These are phyloP conservation scores for Sporisorium sorghi DNA, from an alignment of 1,284 basidiomycete species.

Conservation along the genomic window DNA sequence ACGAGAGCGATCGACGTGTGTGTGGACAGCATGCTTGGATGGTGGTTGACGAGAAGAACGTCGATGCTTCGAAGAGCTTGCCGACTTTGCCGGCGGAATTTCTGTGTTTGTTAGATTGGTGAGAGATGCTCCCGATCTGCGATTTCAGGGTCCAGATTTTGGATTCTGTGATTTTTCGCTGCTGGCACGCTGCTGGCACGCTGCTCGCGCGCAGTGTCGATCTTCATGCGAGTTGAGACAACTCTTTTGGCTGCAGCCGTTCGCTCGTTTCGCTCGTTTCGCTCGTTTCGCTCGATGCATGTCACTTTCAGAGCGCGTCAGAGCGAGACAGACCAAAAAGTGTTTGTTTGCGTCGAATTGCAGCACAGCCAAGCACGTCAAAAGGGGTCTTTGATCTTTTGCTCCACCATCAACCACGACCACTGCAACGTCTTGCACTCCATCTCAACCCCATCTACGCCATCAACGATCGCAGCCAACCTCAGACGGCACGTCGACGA, in stretches of 20 bases:
- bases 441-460: too few species aligned
- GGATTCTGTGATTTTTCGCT: too few species aligned
- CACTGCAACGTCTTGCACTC: too few species aligned
- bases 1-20: neutral
- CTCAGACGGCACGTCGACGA: neutral
- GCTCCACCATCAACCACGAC: too few species aligned
- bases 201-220: neutral
- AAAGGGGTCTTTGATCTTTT: too few species aligned
- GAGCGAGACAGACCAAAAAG: neutral
- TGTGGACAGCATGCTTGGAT: slow-evolving; percentile 3
- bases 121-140: neutral
- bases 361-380: too few species aligned
- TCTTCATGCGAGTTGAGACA: neutral
- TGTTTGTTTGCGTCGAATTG: slow-evolving; percentile 1
- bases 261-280: too few species aligned
- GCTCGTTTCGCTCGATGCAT: slow-evolving; percentile 10
- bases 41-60: neutral
- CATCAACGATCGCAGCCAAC: too few species aligned
- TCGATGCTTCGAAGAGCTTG: neutral
- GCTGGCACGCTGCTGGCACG: neutral
- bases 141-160: neutral
- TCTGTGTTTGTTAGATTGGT: neutral
- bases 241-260: neutral
- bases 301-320: neutral
- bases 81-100: neutral